Evolutionary conservation across 371 early-diverging fungal genomes (phyloP), one percentile per base, ranked within the genome.

Genomic region (Fennellomyces sp.): DNA sequence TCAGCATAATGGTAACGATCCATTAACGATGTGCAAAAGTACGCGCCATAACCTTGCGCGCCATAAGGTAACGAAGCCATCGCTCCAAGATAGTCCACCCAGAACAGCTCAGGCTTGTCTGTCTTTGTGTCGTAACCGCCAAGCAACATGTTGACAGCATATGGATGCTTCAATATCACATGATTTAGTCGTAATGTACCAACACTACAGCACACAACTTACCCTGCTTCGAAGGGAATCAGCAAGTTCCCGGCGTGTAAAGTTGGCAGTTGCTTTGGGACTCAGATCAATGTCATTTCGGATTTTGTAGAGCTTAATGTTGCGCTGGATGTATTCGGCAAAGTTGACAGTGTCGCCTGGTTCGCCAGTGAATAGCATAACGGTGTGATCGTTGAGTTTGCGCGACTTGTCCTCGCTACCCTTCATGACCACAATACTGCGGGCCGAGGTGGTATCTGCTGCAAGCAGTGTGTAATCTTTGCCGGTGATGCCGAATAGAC

Each of bases 341-440:
- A 97, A 98, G 69, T 94, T 90, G 45, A 91, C 90, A 4, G 94
- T 90, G 68, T 98, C 98, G 52, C 97, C 97, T n/a, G 94, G 82
- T 73, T 95, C 97, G 60, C 98, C 98, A 33, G 89, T 77, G 63
- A 87, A 95, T 35, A 93, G 72, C 88, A 98, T 81, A 13, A 94
- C 65, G 13, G 91, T 89, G 68, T 94, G 88, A 56, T 88, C 70
- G 78, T 89, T 93, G 56, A 98, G 84, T 27, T 81, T 76, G 57
- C 93, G 88, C 33, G 91, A 87, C 78, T 96, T 96, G 83, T 96
- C 94, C 69, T 94, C 93, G 38, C 87, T 89, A 60, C 83, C 80
- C 78, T 97, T 97, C 88, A 97, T 88, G 49, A 95, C 91, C 23
- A 94, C 91, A 68, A 98, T 97, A 52, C 94, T 94, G 35, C 91